phyloP scores from a whole-genome alignment of 2,329 filamentous ascomycete species.

The Neopestalotiopsis rosae region DNA sequence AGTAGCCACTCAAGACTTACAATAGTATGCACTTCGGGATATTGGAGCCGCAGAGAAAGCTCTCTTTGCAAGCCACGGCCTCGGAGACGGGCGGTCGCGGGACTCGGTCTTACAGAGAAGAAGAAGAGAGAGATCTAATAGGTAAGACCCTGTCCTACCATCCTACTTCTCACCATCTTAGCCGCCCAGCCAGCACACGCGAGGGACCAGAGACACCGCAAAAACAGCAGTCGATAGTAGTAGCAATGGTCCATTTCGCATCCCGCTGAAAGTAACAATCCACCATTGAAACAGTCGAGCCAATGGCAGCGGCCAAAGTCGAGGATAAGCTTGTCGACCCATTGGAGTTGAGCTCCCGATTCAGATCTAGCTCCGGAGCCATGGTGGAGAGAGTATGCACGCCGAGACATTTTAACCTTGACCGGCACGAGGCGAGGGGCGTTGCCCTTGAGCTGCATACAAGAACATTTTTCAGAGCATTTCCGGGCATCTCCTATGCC shows the following conservation, averaged over 20 bases:
- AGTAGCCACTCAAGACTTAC: neutral
- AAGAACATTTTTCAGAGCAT: neutral
- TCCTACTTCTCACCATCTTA: neutral
- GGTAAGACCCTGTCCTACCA: neutral
- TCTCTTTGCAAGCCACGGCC: neutral
- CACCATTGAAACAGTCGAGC: neutral
- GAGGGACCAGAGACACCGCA: neutral
- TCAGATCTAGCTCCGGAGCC: constrained; percentile 2
- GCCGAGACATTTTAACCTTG: constrained; percentile 2
- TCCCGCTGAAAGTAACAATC: neutral
- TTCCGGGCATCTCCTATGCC: constrained; percentile 12
- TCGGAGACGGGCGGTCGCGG: constrained; percentile 14
- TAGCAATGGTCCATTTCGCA: neutral
- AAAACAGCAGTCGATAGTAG: neutral
- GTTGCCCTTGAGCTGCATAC: neutral
- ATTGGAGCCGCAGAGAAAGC: neutral
- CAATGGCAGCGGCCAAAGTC: neutral
- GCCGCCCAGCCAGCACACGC: neutral
- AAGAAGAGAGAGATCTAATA: neutral
- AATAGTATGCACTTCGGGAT: neutral
- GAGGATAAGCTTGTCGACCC: constrained; percentile 6
- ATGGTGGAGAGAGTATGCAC: constrained; percentile 14
- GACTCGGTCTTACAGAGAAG: neutral
- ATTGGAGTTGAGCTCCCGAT: neutral
- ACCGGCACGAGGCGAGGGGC: neutral